A percentile compares a stretch with the other conserved stretches of the same genome.
phyloP scores from a whole-genome alignment of 2,329 filamentous ascomycete species.

The Grosmannia serpens region DNA sequence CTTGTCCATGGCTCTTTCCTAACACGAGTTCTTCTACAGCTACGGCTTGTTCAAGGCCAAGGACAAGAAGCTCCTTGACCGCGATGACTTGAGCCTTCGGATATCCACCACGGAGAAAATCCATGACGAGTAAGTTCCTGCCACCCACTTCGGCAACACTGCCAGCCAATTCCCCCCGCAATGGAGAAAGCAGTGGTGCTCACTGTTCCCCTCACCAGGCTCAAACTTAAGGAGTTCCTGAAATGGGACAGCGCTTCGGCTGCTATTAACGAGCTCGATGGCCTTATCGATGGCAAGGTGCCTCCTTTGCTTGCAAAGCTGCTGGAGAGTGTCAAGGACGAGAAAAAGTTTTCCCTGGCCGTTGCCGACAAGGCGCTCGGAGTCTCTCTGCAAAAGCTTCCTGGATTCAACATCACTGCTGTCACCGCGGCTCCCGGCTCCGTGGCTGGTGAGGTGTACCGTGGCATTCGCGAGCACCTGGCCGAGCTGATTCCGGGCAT shows the following conservation, averaged over 20 bases:
- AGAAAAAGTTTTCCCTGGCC: conserved; percentile 92
- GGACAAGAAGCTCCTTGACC: conserved; percentile 95
- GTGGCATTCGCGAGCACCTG: conserved; percentile 84
- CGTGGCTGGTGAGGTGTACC: conserved; percentile 77
- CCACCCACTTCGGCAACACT: neutral
- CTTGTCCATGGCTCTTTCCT: neutral
- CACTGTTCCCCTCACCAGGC: conserved; percentile 30
- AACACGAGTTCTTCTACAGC: conserved; percentile 40
- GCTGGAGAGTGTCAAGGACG: conserved; percentile 83
- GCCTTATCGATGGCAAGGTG: conserved; percentile 87
- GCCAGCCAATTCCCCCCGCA: neutral
- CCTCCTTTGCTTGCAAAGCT: conserved; percentile 74
- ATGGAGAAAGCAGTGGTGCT: neutral
- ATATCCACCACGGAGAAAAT: conserved; percentile 72
- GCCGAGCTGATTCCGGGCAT: conserved; percentile 85
- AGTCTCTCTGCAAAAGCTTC: conserved; percentile 84
- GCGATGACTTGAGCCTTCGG: conserved; percentile 62
- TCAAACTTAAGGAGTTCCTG: conserved; percentile 93
- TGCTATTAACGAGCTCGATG: conserved; percentile 81
- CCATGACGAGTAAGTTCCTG: conserved; percentile 62
- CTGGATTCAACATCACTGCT: conserved; percentile 72
- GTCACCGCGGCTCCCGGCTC: conserved; percentile 72
- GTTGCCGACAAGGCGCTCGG: conserved; percentile 90
- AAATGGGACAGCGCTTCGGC: conserved; percentile 93
- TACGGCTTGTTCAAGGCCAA: conserved; percentile 98